phyloP scores from a whole-genome alignment of 805 yeast species.

The Metschnikowia borealis region DNA sequence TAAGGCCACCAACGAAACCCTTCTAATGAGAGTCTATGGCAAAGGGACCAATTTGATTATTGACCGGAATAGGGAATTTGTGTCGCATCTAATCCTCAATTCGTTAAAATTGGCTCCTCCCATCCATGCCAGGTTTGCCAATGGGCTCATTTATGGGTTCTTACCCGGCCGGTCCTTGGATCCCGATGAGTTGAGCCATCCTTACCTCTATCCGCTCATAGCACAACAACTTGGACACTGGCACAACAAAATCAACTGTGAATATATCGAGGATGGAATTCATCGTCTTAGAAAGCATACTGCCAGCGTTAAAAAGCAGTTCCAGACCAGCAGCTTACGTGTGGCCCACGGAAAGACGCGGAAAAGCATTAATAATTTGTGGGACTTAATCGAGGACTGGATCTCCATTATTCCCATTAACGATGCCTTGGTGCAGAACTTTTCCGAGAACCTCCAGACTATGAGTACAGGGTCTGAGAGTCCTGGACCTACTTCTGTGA shows the following conservation, averaged over 20 bases:
- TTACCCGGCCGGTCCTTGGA: constrained; percentile 60
- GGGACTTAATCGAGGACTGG: constrained; percentile 64
- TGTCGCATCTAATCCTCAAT: constrained; percentile 61
- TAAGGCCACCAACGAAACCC: constrained; percentile 27
- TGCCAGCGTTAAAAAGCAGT: constrained; percentile 15
- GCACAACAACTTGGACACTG: constrained; percentile 68
- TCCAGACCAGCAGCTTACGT: not conserved
- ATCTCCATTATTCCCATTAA: constrained; percentile 55
- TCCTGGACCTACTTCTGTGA: constrained; percentile 8
- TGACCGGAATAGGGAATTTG: constrained; percentile 70
- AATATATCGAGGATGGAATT: constrained; percentile 46
- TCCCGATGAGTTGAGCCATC: constrained; percentile 49
- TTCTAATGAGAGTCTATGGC: constrained; percentile 68
- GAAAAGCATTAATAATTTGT: constrained; percentile 41
- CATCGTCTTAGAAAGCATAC: constrained; percentile 33
- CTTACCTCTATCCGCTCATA: constrained; percentile 49
- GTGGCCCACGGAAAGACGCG: constrained; percentile 5
- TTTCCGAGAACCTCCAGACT: constrained; percentile 28
- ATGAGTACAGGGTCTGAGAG: too few species aligned
- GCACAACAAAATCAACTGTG: constrained; percentile 51
- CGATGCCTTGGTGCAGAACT: constrained; percentile 33
- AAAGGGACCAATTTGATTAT: constrained; percentile 68
- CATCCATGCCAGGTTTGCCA: constrained; percentile 61
- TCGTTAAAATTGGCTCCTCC: constrained; percentile 63
- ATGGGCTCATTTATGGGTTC: constrained; percentile 70